Evolutionary conservation across 2,329 filamentous ascomycete species (phyloP).

Genomic region (Parastagonospora nodorum): DNA sequence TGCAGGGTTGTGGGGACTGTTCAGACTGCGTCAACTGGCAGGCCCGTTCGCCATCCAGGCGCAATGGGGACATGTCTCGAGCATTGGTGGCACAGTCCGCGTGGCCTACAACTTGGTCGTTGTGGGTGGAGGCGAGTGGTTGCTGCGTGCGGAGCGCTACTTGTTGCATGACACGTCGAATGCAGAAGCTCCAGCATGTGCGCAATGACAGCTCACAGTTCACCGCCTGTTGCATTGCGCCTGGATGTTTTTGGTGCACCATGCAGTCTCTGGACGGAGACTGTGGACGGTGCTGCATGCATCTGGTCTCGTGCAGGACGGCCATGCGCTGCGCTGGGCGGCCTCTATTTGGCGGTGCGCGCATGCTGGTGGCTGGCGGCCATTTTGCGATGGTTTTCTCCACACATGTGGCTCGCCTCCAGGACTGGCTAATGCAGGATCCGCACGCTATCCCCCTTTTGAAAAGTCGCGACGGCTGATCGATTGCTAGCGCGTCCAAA

Average conservation of each 20-base stretch:
- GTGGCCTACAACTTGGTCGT: constrained; percentile 15
- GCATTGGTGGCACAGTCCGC: constrained; percentile 21
- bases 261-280: not conserved
- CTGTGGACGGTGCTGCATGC: not conserved
- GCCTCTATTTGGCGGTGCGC: constrained; percentile 2
- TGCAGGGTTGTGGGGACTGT: not conserved
- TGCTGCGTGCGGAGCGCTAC: constrained; percentile 18
- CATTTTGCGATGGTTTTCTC: constrained; percentile 26
- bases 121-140: constrained; percentile 4
- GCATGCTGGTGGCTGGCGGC: constrained; percentile 14
- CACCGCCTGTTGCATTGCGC: constrained; percentile 18
- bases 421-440: constrained; percentile 26
- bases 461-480: constrained; percentile 24
- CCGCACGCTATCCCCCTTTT: constrained; percentile 14
- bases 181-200: constrained; percentile 11
- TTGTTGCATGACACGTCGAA: constrained; percentile 20
- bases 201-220: constrained; percentile 19
- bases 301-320: not conserved
- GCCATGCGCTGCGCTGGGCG: not conserved
- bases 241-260: not conserved
- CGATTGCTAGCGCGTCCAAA: constrained; percentile 36
- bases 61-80: constrained; percentile 12
- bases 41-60: not conserved
- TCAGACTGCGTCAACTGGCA: constrained; percentile 2
- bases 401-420: constrained; percentile 32